phyloP scores from a whole-genome alignment of 2,329 filamentous ascomycete species.

The Fusarium mangiferae region DNA sequence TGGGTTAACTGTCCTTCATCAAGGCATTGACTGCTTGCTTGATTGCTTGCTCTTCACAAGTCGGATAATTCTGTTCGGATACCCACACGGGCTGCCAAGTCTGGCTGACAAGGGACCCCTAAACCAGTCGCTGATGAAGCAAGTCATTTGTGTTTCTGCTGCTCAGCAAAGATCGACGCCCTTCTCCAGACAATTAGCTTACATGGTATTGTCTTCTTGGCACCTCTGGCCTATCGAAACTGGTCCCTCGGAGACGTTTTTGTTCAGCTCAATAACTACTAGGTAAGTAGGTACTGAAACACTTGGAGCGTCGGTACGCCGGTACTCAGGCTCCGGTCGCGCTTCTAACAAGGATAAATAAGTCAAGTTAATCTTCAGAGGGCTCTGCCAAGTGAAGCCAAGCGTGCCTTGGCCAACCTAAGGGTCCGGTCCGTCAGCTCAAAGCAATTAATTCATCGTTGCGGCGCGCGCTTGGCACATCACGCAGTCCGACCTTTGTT shows the following conservation, averaged over 20 bases:
- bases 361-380: constrained; percentile 13
- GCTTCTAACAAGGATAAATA: constrained; percentile 28
- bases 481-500: constrained; percentile 24
- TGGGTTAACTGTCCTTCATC: background rate
- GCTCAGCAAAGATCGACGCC: background rate
- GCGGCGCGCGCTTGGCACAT: constrained; percentile 31
- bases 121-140: background rate
- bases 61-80: constrained; percentile 1
- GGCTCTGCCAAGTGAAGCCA: constrained; percentile 34
- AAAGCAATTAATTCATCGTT: constrained; percentile 23
- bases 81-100: background rate
- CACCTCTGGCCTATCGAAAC: background rate
- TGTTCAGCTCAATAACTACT: background rate
- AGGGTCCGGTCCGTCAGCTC: constrained; percentile 28
- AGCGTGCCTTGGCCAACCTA: constrained; percentile 14
- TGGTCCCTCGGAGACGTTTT: background rate
- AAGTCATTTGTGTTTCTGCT: background rate
- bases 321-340: constrained; percentile 28
- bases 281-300: background rate
- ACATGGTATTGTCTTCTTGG: background rate
- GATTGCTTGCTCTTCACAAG: background rate
- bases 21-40: background rate
- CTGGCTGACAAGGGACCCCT: constrained; percentile 12
- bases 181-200: background rate
- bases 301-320: background rate